Conservation (phyloP, 805 yeast genomes). For the Suhomyces vadensis region DNA sequence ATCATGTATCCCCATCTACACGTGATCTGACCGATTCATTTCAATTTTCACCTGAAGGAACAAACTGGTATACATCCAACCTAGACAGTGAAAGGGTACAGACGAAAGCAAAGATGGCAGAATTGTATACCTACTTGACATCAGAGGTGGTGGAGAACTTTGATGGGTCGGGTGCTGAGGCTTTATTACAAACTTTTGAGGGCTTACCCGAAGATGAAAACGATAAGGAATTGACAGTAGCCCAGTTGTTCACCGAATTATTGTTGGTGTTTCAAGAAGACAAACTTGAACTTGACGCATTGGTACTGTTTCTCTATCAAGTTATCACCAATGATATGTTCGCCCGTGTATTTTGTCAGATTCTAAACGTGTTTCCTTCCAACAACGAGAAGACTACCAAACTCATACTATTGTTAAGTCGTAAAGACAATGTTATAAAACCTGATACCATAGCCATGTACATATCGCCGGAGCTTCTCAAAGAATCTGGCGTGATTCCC, state of each 20-base stretch:
- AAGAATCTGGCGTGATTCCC: slow-evolving; percentile 30
- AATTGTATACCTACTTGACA: slow-evolving; percentile 25
- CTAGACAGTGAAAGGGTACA: no score
- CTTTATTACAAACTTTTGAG: slow-evolving; percentile 32
- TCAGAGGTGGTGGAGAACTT: slow-evolving; percentile 35
- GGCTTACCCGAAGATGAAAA: slow-evolving; percentile 21
- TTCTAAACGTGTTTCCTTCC: slow-evolving; percentile 39
- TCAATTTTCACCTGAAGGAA: background rate
- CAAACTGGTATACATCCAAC: background rate
- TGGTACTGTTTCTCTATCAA: slow-evolving; percentile 25
- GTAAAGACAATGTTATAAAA: slow-evolving; percentile 27
- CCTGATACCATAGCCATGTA: slow-evolving; percentile 32
- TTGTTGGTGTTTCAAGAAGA: slow-evolving; percentile 27
- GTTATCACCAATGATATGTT: slow-evolving; percentile 32
- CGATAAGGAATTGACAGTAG: slow-evolving; percentile 19
- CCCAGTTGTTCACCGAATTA: slow-evolving; percentile 36
- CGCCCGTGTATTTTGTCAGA: slow-evolving; percentile 40
- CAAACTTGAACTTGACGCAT: slow-evolving; percentile 14
- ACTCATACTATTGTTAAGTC: slow-evolving; percentile 24
- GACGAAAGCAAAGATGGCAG: slow-evolving; percentile 1
- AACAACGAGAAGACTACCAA: slow-evolving; percentile 18
- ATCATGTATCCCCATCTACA: background rate
- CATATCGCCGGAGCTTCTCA: slow-evolving; percentile 31
- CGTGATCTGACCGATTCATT: background rate
- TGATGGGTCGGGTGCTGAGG: slow-evolving; percentile 31